These are phyloP conservation scores for Cicer judaicum DNA, from an alignment of 306 rosid species.

Conservation along the genomic window DNA sequence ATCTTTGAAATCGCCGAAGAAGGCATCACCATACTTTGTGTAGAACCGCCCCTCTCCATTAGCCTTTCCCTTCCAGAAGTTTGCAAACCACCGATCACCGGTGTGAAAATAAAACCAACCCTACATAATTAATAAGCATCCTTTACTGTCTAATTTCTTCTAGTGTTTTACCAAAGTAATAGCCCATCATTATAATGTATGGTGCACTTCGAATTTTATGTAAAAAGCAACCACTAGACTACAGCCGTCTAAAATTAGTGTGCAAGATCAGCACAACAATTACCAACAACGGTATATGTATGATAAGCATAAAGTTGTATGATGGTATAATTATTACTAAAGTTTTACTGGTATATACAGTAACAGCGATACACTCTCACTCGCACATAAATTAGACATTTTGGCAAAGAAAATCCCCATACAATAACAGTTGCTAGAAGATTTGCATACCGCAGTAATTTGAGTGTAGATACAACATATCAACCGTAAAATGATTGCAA, in stretches of 20 bases:
- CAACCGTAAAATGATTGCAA: slow-evolving; percentile 11
- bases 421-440: neutral
- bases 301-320: slow-evolving; percentile 1
- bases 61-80: slow-evolving; percentile 99
- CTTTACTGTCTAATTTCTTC: slow-evolving; percentile 34
- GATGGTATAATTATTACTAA: slow-evolving; percentile 2
- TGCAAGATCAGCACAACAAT: slow-evolving; percentile 7
- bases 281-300: slow-evolving; percentile 11
- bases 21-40: slow-evolving; percentile 80
- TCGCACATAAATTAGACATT: neutral
- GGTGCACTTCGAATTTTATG: slow-evolving; percentile 33
- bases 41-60: slow-evolving; percentile 94
- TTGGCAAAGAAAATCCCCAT: slow-evolving; percentile 17
- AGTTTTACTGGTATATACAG: neutral
- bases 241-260: slow-evolving; percentile 18
- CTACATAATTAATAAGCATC: slow-evolving; percentile 50
- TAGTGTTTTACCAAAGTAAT: slow-evolving; percentile 29
- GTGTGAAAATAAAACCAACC: slow-evolving; percentile 96
- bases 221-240: slow-evolving; percentile 5
- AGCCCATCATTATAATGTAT: slow-evolving; percentile 17
- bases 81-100: slow-evolving; percentile 92
- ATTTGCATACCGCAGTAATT: neutral
- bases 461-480: neutral
- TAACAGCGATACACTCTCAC: neutral
- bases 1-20: slow-evolving; percentile 85